Evolutionary conservation across 352 stramenopile species (phyloP), one percentile per base, ranked within the genome.

Genomic region (Phytophthora megakarya): DNA sequence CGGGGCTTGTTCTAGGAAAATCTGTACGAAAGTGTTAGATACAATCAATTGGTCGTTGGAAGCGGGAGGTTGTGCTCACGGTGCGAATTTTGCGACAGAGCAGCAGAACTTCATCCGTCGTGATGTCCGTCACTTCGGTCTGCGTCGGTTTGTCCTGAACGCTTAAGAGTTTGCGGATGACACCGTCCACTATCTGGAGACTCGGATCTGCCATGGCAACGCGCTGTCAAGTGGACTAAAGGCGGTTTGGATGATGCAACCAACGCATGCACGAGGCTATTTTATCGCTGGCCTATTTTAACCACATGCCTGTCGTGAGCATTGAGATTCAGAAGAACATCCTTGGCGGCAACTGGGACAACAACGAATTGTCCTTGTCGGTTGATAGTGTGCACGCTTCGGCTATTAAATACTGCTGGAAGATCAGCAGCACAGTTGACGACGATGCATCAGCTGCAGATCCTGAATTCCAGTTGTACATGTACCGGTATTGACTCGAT

Each of bases 1-100:
- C 76, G 98, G 97, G 7, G 95, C 91, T 67, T 99, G 94, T 38
- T 93, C 80, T 7, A 98, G 78, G 45, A 98, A 93, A 60, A 90
- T 79, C 81, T 90, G 46, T 23, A 43, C 22, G 28, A 53, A 30
- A 50, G 19, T 32, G 13, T 58, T 58, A 48, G 37, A 52, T 13
- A 21, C 45, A 3, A 6, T 43, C n/a, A n/a, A n/a, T n/a, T n/a
- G n/a, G 21, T 10, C 15, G 30, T 3, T 15, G 23, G 21, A 19
- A 13, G 35, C 26, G 15, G 16, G 10, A 10, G 23, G 19, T 5
- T 53, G 39, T 18, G 37, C 52, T 25, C 65, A 95, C 84, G 68
- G 77, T 81, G 57, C 88, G 80, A 54, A 78, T 81, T 65, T 90
- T 92, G 38, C 81, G 84, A 66, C 84, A 95, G 7, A 95, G 69